These are phyloP conservation scores for Myochromella boudieri DNA, from an alignment of 768 basidiomycete species.

Conservation along the genomic window DNA sequence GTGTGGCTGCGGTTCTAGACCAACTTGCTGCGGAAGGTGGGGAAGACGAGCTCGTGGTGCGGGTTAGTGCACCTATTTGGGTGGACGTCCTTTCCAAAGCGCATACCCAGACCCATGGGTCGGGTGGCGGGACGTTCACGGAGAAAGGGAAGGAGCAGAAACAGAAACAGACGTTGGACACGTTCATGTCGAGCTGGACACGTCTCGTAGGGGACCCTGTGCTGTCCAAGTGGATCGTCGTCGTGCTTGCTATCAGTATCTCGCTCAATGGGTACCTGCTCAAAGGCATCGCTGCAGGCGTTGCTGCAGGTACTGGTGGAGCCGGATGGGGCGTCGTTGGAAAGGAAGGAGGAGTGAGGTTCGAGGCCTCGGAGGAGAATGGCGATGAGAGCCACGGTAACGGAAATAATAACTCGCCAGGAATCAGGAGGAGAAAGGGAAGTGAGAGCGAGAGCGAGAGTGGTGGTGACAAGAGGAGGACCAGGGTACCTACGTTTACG, in stretches of 20 bases:
- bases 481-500: conserved; percentile 39
- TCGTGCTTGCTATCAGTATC: conserved; percentile 81
- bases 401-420: neutral
- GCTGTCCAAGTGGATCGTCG: conserved; percentile 92
- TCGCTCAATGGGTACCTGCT: conserved; percentile 91
- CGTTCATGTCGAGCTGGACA: conserved; percentile 91
- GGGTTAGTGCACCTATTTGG: conserved; percentile 60
- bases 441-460: neutral
- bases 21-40: conserved; percentile 7
- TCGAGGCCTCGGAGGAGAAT: too few species aligned
- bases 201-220: conserved; percentile 91
- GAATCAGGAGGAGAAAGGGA: conserved; percentile 4
- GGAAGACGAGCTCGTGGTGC: conserved; percentile 50
- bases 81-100: conserved; percentile 43
- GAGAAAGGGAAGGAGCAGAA: conserved; percentile 30
- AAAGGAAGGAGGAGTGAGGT: conserved; percentile 16
- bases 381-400: too few species aligned
- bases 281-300: conserved; percentile 69
- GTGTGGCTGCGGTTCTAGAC: conserved; percentile 54
- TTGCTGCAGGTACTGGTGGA: too few species aligned
- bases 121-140: neutral
- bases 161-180: conserved; percentile 58
- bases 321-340: conserved; percentile 24
- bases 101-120: neutral
- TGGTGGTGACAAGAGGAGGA: neutral